These are phyloP conservation scores for Oryza brachyantha DNA, from an alignment of 176 grass and related monocot species.

Conservation along the genomic window DNA sequence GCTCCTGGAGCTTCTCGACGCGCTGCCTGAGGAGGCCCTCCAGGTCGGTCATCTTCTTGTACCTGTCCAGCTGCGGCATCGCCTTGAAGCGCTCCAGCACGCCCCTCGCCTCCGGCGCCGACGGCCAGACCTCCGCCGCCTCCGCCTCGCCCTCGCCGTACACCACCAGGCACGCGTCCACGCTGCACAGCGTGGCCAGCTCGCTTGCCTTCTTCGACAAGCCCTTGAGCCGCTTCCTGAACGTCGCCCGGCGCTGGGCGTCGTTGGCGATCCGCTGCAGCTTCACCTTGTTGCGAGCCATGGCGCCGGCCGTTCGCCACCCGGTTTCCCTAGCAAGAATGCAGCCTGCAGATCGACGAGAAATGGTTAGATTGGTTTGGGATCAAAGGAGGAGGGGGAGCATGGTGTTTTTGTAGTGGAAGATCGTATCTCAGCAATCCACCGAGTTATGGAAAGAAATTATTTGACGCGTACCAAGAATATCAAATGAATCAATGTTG, in stretches of 20 bases:
- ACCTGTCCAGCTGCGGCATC: constrained; percentile 37
- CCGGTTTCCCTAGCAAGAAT: not conserved
- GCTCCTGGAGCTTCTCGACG: constrained; percentile 27
- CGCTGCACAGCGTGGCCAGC: constrained; percentile 41
- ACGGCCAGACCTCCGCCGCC: constrained; percentile 35
- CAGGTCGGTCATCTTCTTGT: constrained; percentile 47
- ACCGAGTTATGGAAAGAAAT: constrained; percentile 3
- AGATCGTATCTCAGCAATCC: not conserved
- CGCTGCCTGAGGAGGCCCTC: constrained; percentile 36
- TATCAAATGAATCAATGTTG: not conserved
- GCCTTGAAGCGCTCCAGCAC: constrained; percentile 25
- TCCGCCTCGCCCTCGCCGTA: constrained; percentile 20
- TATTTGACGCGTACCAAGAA: not conserved
- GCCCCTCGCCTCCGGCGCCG: not conserved
- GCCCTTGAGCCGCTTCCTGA: constrained; percentile 43
- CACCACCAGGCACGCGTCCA: constrained; percentile 31
- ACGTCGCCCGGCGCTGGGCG: constrained; percentile 16
- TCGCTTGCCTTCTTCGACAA: constrained; percentile 52
- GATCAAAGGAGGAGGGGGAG: not conserved
- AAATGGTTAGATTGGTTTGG: not conserved
- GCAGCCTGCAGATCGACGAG: not conserved
- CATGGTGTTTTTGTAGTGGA: not conserved
- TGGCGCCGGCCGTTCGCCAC: too few relatives aligned
- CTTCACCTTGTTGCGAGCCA: constrained; percentile 48
- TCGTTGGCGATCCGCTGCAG: constrained; percentile 37